Conservation (phyloP, 2,329 filamentous ascomycete genomes). For the Fusarium tupiense region DNA sequence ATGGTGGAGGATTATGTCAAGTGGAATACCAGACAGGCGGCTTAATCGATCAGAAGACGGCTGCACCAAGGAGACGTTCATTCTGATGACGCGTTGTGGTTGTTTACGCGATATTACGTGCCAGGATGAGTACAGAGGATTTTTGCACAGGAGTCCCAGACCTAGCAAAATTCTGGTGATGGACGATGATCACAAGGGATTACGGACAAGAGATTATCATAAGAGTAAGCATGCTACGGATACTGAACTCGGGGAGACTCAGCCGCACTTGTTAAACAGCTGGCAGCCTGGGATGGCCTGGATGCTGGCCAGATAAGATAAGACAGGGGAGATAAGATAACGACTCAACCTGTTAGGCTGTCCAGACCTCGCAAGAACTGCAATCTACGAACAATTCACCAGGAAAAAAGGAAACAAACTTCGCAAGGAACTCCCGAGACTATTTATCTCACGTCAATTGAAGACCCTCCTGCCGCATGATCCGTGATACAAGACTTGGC, state of each 20-base stretch:
- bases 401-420: not conserved
- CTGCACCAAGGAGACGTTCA: not conserved
- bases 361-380: not conserved
- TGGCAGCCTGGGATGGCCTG: too few relatives aligned
- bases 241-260: not conserved
- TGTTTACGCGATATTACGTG: not conserved
- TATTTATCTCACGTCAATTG: constrained; percentile 7
- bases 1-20: not conserved
- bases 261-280: not conserved
- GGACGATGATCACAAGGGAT: not conserved
- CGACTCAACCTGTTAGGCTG: too few relatives aligned
- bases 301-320: not conserved
- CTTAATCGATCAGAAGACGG: not conserved
- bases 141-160: fast-evolving
- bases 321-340: fast-evolving
- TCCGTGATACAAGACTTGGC: constrained; percentile 5
- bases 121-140: too few relatives aligned
- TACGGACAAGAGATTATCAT: fast-evolving
- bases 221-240: not conserved
- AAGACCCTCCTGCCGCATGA: not conserved
- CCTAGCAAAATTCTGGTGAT: fast-evolving
- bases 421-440: not conserved
- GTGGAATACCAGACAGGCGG: not conserved
- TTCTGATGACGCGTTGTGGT: not conserved
- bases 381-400: not conserved